These are phyloP conservation scores for Tetrahymena thermophila DNA, from an alignment of 73 alveolate genomes.

Conservation along the genomic window DNA sequence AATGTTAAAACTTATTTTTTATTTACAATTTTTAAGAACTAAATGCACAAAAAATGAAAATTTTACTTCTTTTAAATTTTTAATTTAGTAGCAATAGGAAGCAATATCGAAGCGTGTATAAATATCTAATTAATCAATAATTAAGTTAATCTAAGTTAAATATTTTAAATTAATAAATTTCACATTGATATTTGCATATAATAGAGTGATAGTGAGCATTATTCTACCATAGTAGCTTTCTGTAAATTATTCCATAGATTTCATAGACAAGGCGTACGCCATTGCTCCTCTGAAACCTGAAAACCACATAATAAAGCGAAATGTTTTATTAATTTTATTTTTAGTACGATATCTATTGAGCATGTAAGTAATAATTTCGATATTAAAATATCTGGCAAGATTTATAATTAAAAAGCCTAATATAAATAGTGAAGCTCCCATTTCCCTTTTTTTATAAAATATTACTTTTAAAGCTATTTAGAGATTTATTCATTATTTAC, in stretches of 20 bases:
- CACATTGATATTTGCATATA: slow-evolving; percentile 39
- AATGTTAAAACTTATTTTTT: background rate
- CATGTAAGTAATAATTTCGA: slow-evolving; percentile 39
- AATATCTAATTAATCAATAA: background rate
- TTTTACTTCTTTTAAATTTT: background rate
- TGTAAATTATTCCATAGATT: slow-evolving; percentile 35
- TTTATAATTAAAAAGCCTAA: slow-evolving; percentile 38
- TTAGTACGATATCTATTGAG: slow-evolving; percentile 46
- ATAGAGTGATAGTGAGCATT: slow-evolving; percentile 50
- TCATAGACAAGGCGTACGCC: slow-evolving; percentile 85
- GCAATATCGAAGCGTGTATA: slow-evolving; percentile 7
- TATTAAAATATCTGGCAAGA: slow-evolving; percentile 55
- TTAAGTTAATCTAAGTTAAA: background rate
- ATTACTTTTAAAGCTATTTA: background rate
- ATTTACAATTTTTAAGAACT: background rate
- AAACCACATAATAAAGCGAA: slow-evolving; percentile 59
- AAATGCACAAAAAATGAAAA: background rate
- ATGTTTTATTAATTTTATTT: slow-evolving; percentile 25
- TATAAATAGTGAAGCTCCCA: slow-evolving; percentile 46
- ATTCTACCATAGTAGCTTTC: slow-evolving; percentile 40
- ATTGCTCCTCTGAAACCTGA: slow-evolving; percentile 86
- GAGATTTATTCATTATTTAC: background rate
- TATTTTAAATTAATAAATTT: background rate
- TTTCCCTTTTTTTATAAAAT: background rate
- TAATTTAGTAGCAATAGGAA: background rate